Base-by-base conservation (phyloP, 2,329 filamentous ascomycete genomes). In the Pyrenochaeta sp. region DNA sequence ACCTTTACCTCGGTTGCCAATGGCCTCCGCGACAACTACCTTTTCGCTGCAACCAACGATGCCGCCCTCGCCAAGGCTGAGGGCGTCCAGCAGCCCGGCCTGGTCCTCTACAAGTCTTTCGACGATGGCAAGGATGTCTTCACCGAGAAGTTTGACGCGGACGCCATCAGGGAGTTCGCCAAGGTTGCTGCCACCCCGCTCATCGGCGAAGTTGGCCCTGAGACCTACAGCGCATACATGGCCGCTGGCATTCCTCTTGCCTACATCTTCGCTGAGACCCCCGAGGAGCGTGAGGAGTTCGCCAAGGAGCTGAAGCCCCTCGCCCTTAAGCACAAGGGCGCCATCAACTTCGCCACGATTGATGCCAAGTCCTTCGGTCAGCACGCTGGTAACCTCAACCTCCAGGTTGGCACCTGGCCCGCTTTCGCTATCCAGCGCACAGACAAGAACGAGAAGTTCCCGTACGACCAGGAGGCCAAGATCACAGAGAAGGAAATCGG, bases 351-450 rank as follows among this genome's bases (percentile, higher is more conserved):
- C 79, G 95, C 93, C 67, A 97, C 93, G 75, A 98, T 99, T 73
- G 95, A 99, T 77, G 93, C 95, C 69, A 92, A 91, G 85, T 81
- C 91, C 60, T 99, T 96, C 77, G 95, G 95, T 77, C 93, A 94
- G 69, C 95, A 99, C 82, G 93, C 92, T 69, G 88, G 87, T 74
- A 99, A 99, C 88, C 88, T 99, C 70, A 99, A 99, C 88, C 91
- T 99, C 64, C 92, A 96, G 83, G 87, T 91, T 62, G 91, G 94
- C 84, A 91, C 92, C 81, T 99, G 96, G 90, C 95, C 95, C 61
- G 90, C 94, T 61, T 99, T 99, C 81, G 95, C 93, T 75, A 98
- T 99, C 79, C 95, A 99, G 83, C 92, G 97, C 78, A 92, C 90
- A 53, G 85, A 86, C 79, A 97, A 96, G 88, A 97, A 97, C 87